Evolutionary conservation across 495 filamentous ascomycete species (phyloP), one percentile per base, ranked within the genome.

Genomic region (Penicillium goetzii): DNA sequence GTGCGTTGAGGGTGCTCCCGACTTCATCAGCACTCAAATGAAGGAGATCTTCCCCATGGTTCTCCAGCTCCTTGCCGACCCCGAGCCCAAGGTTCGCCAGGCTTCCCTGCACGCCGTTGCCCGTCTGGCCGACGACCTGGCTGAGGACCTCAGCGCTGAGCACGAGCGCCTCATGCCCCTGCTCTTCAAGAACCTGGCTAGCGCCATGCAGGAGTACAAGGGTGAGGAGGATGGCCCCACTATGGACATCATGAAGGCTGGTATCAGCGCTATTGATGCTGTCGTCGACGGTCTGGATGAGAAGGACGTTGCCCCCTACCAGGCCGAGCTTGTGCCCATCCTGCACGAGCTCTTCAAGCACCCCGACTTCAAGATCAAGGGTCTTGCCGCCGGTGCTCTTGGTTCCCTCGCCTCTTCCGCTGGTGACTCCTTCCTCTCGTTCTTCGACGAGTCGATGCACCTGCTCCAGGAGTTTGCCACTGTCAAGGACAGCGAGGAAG

Each of bases 1-100:
- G 81, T 93, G 91, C 68, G 95, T 97, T 56, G 95, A 99, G 78
- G 95, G 95, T 64, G 96, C 95, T 38, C 95, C 95, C 9, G 95
- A 97, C 69, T 97, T 97, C 78, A 89, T 97, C 68, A 90, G 89
- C 62, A 95, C 92, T 10, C 93, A 97, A 81, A 84, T 96, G 70
- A 83, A 88, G 70, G 86, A 88, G 63, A 89, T 97, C 71, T 88
- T 97, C 76, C 96, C 95, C 40, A 83, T 90, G 60, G 88, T 97
- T 60, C 81, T 97, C 49, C 88, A 88, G 71, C 85, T 99, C 9
- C 85, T 99, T 21, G 88, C 90, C 67, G 95, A 99, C 68, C 81
- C 84, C 5, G 92, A 92, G 56, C 78, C 86, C 64, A 88, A 88
- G 71, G 95, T 99, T 56, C 86, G 95, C 49, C 89, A 93, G 72